Percentiles rank a stretch among this genome's conserved stretches.
Conservation (phyloP, 768 basidiomycete species). For the Amanita fuliginea region DNA sequence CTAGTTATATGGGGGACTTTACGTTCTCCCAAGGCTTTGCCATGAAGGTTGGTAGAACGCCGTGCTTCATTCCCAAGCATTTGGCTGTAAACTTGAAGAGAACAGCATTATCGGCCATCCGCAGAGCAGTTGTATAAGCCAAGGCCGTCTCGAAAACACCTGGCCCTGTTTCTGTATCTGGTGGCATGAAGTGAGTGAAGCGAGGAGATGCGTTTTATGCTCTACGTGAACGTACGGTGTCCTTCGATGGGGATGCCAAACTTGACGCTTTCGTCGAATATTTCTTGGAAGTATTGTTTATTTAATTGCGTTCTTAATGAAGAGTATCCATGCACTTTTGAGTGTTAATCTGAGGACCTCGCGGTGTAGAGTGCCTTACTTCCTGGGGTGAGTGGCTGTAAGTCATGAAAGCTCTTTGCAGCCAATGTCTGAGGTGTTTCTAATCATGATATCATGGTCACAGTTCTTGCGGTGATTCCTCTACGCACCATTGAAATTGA, state of each 20-base stretch:
- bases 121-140: conserved; percentile 65
- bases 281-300: conserved; percentile 76
- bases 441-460: conserved; percentile 15
- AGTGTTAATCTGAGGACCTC: conserved; percentile 1
- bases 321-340: conserved; percentile 92
- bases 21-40: conserved; percentile 95
- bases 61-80: conserved; percentile 82
- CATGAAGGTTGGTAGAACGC: conserved; percentile 94
- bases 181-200: neutral
- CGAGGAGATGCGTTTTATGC: neutral
- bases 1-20: conserved; percentile 17
- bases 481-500: conserved; percentile 73
- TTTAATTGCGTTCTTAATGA: conserved; percentile 86
- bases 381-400: conserved; percentile 82
- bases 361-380: conserved; percentile 41
- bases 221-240: conserved; percentile 46
- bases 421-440: conserved; percentile 73
- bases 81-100: conserved; percentile 91
- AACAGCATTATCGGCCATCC: conserved; percentile 87
- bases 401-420: conserved; percentile 65
- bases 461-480: neutral
- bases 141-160: conserved; percentile 84
- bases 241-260: conserved; percentile 82
- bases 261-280: conserved; percentile 63
- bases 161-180: conserved; percentile 90